A percentile compares a stretch with the other conserved stretches of the same genome.
phyloP scores from a whole-genome alignment of 192 early-diverging fungal genomes.

The Kickxella alabastrina region DNA sequence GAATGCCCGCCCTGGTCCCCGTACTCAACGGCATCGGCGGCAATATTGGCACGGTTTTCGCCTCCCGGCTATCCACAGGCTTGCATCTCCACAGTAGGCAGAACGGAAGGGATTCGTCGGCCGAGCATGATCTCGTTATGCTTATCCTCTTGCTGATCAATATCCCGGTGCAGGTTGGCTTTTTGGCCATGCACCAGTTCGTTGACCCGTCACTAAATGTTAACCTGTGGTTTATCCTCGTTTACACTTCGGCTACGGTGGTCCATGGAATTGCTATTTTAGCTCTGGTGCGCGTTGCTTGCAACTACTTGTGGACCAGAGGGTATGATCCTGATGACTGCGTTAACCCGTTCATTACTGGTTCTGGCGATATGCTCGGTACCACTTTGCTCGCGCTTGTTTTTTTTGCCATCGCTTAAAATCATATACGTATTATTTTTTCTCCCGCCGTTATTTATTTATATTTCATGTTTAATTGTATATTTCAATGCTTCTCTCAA shows the following conservation, averaged over 20 bases:
- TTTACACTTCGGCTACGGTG: slow-evolving; percentile 56
- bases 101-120: slow-evolving; percentile 49
- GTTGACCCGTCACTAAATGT: slow-evolving; percentile 50
- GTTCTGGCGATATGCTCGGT: slow-evolving; percentile 66
- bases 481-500: too few relatives aligned
- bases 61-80: slow-evolving; percentile 69
- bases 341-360: slow-evolving; percentile 54
- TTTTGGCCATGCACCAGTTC: slow-evolving; percentile 52
- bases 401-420: slow-evolving; percentile 18
- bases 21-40: slow-evolving; percentile 60
- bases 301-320: slow-evolving; percentile 59
- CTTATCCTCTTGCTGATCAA: slow-evolving; percentile 62
- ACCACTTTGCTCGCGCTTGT: slow-evolving; percentile 57
- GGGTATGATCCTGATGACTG: slow-evolving; percentile 79
- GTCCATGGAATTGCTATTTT: slow-evolving; percentile 57
- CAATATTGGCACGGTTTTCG: slow-evolving; percentile 78
- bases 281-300: slow-evolving; percentile 55
- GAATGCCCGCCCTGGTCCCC: slow-evolving; percentile 46
- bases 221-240: slow-evolving; percentile 43
- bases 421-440: too few relatives aligned
- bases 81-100: slow-evolving; percentile 61
- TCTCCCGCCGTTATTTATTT: too few relatives aligned
- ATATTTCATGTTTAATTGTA: too few relatives aligned
- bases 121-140: slow-evolving; percentile 50
- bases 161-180: slow-evolving; percentile 63